Conservation (phyloP, 179 eudicot species). For the Spinacia oleracea region DNA sequence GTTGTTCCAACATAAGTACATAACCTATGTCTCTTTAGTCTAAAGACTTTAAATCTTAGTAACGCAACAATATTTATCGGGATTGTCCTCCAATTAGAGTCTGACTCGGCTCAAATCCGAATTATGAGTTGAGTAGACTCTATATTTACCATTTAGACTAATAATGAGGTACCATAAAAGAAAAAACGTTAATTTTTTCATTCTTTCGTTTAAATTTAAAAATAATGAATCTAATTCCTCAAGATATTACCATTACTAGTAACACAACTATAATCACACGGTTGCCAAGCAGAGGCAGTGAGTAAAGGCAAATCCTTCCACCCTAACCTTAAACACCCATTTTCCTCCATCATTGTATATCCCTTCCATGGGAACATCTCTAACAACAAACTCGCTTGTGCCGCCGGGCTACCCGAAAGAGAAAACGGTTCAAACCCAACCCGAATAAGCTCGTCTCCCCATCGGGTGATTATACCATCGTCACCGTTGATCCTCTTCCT, state of each 20-base stretch:
- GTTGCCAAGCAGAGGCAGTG: conserved; percentile 62
- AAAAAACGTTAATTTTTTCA: too few relatives aligned
- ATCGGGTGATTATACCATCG: conserved; percentile 27
- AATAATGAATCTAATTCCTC: background rate
- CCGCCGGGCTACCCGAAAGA: conserved; percentile 49
- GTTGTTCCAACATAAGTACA: too few relatives aligned
- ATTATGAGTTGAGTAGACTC: too few relatives aligned
- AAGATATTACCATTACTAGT: background rate
- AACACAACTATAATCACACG: conserved; percentile 19
- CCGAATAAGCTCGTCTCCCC: conserved; percentile 42
- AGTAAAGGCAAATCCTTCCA: conserved; percentile 56
- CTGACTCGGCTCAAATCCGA: too few relatives aligned
- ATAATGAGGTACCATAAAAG: too few relatives aligned
- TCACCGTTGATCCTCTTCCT: conserved; percentile 11
- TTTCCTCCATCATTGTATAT: conserved; percentile 56
- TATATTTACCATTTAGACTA: too few relatives aligned
- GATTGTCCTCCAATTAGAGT: too few relatives aligned
- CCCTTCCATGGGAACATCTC: conserved; percentile 61
- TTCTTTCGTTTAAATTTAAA: background rate
- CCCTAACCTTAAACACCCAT: conserved; percentile 53
- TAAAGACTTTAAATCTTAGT: too few relatives aligned
- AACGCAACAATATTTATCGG: too few relatives aligned
- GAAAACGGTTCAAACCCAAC: conserved; percentile 45
- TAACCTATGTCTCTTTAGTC: too few relatives aligned
- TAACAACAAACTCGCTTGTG: conserved; percentile 49